phyloP scores from a whole-genome alignment of 495 filamentous ascomycete genomes.

The Trichoderma orchidacearum region DNA sequence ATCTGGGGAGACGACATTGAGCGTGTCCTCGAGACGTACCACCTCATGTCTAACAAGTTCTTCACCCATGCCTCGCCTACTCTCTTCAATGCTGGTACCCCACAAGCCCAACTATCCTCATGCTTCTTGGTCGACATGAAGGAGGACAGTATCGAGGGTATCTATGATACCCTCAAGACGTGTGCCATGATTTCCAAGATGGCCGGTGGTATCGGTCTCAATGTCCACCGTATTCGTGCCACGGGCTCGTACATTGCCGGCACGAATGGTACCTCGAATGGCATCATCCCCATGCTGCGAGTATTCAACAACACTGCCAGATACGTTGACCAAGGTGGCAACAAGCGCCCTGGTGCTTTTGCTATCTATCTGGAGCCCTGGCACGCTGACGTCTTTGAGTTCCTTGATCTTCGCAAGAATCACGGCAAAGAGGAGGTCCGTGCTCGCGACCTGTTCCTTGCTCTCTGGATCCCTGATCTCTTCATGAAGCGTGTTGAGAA shows the following conservation, averaged over 20 bases:
- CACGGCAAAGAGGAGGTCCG: slow-evolving; percentile 97
- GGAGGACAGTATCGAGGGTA: slow-evolving; percentile 97
- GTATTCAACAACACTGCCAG: slow-evolving; percentile 98
- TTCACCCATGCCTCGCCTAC: slow-evolving; percentile 98
- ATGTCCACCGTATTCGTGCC: slow-evolving; percentile 88
- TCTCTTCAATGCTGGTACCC: slow-evolving; percentile 94
- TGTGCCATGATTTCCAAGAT: slow-evolving; percentile 99
- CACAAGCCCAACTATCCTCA: slow-evolving; percentile 81
- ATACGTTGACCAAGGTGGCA: slow-evolving; percentile 97
- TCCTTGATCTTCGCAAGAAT: slow-evolving; percentile 96
- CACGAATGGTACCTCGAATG: slow-evolving; percentile 95
- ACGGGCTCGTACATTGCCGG: slow-evolving; percentile 96
- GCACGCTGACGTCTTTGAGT: slow-evolving; percentile 96
- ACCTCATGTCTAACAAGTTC: slow-evolving; percentile 92
- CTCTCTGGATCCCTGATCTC: slow-evolving; percentile 94
- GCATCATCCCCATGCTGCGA: slow-evolving; percentile 92
- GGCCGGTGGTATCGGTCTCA: slow-evolving; percentile 92
- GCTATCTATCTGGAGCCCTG: slow-evolving; percentile 99
- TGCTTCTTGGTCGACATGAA: slow-evolving; percentile 99
- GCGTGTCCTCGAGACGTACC: slow-evolving; percentile 90
- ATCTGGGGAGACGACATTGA: slow-evolving; percentile 93
- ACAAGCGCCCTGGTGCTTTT: slow-evolving; percentile 97
- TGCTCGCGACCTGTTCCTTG: slow-evolving; percentile 94
- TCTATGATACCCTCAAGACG: slow-evolving; percentile 97
- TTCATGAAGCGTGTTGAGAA: slow-evolving; percentile 99